phyloP scores from a whole-genome alignment of 2,329 filamentous ascomycete genomes.

The Beauveria sp. region DNA sequence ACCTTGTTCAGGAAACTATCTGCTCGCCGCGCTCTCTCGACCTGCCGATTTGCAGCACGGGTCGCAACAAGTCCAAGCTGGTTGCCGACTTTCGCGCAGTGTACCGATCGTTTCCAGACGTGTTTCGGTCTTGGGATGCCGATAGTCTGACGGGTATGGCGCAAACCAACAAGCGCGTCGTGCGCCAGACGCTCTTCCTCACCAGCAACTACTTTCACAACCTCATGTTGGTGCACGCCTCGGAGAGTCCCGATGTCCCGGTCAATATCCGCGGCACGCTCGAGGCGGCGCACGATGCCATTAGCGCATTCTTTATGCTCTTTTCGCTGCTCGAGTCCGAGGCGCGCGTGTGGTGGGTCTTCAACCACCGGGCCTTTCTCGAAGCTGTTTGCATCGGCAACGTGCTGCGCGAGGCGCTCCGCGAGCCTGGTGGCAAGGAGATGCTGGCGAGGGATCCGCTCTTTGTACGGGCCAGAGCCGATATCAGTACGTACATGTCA shows the following conservation, averaged over 20 bases:
- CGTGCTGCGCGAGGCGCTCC: slow-evolving; percentile 44
- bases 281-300: slow-evolving; percentile 68
- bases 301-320: slow-evolving; percentile 67
- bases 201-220: slow-evolving; percentile 81
- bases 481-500: slow-evolving; percentile 47
- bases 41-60: slow-evolving; percentile 61
- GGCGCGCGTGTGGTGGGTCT: slow-evolving; percentile 77
- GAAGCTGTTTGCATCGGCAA: slow-evolving; percentile 64
- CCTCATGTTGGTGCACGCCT: slow-evolving; percentile 69
- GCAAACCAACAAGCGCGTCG: slow-evolving; percentile 53
- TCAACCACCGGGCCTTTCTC: slow-evolving; percentile 72
- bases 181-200: slow-evolving; percentile 68
- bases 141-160: slow-evolving; percentile 51
- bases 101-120: slow-evolving; percentile 63
- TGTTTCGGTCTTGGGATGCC: slow-evolving; percentile 61
- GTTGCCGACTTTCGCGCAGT: slow-evolving; percentile 63
- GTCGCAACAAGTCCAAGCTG: slow-evolving; percentile 61
- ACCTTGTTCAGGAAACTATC: slow-evolving; percentile 68
- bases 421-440: slow-evolving; percentile 39
- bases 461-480: slow-evolving; percentile 50
- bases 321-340: slow-evolving; percentile 62
- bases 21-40: slow-evolving; percentile 68
- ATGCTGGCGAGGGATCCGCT: slow-evolving; percentile 44
- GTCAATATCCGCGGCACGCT: slow-evolving; percentile 62
- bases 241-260: slow-evolving; percentile 56